These are phyloP conservation scores for Viola odorata DNA, from an alignment of 345 rosid genomes.

Conservation along the genomic window DNA sequence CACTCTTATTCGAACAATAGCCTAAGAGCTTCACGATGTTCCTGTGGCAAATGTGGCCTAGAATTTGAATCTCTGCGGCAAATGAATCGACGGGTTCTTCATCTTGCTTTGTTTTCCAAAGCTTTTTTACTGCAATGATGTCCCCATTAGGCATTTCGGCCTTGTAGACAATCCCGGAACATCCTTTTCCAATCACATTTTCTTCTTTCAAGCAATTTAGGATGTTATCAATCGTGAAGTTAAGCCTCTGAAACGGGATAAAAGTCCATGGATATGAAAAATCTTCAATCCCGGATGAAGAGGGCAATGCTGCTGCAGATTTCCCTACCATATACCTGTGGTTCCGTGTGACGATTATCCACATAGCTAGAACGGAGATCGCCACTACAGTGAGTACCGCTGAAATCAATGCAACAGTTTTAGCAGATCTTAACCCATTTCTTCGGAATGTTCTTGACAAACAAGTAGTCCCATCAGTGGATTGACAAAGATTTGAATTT, in stretches of 20 bases:
- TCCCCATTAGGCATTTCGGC: constrained; percentile 84
- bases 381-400: constrained; percentile 60
- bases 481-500: constrained; percentile 57
- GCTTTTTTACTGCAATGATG: constrained; percentile 77
- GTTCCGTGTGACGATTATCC: constrained; percentile 57
- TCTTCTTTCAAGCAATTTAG: constrained; percentile 69
- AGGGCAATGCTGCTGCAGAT: constrained; percentile 33
- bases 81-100: constrained; percentile 70
- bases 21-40: constrained; percentile 88
- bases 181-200: constrained; percentile 90
- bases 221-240: constrained; percentile 65
- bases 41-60: constrained; percentile 82
- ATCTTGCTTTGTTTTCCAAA: constrained; percentile 63
- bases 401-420: constrained; percentile 57
- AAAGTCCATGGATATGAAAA: constrained; percentile 95
- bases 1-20: constrained; percentile 76
- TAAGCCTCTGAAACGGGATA: constrained; percentile 85
- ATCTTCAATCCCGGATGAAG: constrained; percentile 55
- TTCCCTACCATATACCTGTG: constrained; percentile 51
- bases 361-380: constrained; percentile 49
- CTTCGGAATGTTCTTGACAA: constrained; percentile 39
- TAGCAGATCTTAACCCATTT: constrained; percentile 55
- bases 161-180: constrained; percentile 85
- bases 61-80: constrained; percentile 87
- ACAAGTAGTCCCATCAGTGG: constrained; percentile 69